Evolutionary conservation across 1,139 yeast genomes (phyloP), one percentile per base, ranked within the genome.

Genomic region (Yamadazyma aaseri): DNA sequence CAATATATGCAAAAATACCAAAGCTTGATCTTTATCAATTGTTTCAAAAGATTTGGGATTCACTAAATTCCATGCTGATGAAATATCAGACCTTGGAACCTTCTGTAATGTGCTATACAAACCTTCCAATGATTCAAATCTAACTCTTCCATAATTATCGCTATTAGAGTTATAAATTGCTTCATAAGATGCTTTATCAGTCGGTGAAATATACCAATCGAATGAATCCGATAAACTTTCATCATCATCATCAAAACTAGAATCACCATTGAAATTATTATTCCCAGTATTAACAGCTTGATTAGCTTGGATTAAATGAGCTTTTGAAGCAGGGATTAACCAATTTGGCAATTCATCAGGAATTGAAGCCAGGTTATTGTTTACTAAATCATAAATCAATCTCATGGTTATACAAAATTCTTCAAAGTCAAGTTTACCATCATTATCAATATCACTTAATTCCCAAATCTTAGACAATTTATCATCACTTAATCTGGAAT

Each of bases 361-460:
- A 5, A 90, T 71, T 14, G 65, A 61, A 7, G 70, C 56, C 32
- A 73, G 67, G 28, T 79, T 81, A 18, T 90, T 89, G 58, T 90
- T 89, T 32, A 92, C 92, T 52, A 84, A 62, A 58, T 92, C 98
- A 56, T 89, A 94, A 32, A 90, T 86, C 41, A 92, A 73, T 46
- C 97, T 73, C 98, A 92, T 94, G 37, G 97, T 92, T 43, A 92
- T 87, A 56, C 97, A 92, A 59, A 92, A 92, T 63, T 92, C 98
- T 59, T 92, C 99, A 57, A 92, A 92, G 58, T 94, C 99, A 48
- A 92, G 72, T 47, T 72, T 71, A 14, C 96, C 97, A 59, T 92
- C 98, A 38, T 77, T 76, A 59, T 92, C 98, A 35, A 92, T 87
- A 57, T 92, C 99, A 11, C 96, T 83, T 29, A 92, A 63, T 47